Evolutionary conservation across 805 yeast genomes (phyloP).

Genomic region (Clavispora fructus): DNA sequence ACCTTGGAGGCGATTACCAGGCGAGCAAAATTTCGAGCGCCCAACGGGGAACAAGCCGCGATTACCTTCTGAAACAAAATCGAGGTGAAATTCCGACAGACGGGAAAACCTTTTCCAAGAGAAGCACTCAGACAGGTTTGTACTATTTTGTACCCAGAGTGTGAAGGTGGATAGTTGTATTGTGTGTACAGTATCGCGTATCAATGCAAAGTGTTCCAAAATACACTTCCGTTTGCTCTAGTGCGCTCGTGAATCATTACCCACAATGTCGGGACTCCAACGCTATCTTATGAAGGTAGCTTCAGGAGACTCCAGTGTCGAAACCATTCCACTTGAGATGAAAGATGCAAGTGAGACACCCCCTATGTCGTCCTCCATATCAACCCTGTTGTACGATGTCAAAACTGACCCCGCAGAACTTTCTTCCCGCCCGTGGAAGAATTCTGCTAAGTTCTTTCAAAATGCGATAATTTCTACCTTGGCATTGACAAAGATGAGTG

Average conservation of each 20-base stretch:
- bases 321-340: background rate
- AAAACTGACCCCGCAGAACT: conserved; percentile 5
- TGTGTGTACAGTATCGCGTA: background rate
- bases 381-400: conserved; percentile 4
- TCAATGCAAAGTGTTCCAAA: background rate
- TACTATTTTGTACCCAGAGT: background rate
- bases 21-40: background rate
- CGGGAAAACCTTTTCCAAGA: background rate
- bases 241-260: background rate
- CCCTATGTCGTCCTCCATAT: background rate
- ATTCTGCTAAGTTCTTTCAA: conserved; percentile 55
- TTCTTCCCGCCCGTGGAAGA: conserved; percentile 46
- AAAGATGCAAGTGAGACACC: background rate
- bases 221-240: background rate
- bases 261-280: background rate
- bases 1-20: background rate
- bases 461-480: conserved; percentile 61
- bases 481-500: conserved; percentile 69
- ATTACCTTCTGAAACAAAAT: background rate
- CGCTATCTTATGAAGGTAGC: background rate
- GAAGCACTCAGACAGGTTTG: background rate
- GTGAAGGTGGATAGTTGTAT: background rate
- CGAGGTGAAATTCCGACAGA: background rate
- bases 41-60: background rate
- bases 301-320: background rate